These are phyloP conservation scores for Coleophoma cylindrospora DNA, from an alignment of 2,329 filamentous ascomycete genomes.

Conservation along the genomic window DNA sequence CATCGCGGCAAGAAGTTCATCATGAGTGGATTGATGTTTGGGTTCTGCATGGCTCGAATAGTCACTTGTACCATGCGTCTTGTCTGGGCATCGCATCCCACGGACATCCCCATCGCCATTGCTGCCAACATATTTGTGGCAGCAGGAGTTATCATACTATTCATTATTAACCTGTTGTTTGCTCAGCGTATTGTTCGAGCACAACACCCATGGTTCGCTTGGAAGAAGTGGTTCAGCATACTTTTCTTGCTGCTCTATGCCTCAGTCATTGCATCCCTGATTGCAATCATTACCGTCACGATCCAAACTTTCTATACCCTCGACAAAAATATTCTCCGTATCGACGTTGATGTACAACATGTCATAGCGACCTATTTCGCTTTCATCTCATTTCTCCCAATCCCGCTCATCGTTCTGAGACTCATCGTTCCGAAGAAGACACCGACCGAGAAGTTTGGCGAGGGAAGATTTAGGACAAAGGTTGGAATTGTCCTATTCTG, in stretches of 20 bases:
- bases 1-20: constrained; percentile 51
- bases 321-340: constrained; percentile 37
- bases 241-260: constrained; percentile 54
- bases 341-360: constrained; percentile 59
- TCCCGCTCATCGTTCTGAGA: constrained; percentile 47
- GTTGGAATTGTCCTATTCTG: constrained; percentile 57
- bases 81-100: constrained; percentile 51
- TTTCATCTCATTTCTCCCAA: constrained; percentile 61
- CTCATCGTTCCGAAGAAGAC: constrained; percentile 37
- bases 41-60: constrained; percentile 41
- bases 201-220: constrained; percentile 66
- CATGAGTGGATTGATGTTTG: constrained; percentile 52
- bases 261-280: constrained; percentile 51
- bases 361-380: constrained; percentile 58
- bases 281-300: constrained; percentile 61
- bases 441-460: constrained; percentile 56
- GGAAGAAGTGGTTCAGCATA: constrained; percentile 48
- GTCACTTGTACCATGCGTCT: constrained; percentile 37
- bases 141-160: constrained; percentile 59
- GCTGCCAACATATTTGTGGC: constrained; percentile 19
- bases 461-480: constrained; percentile 63
- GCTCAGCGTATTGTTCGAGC: constrained; percentile 70
- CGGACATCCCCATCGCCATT: constrained; percentile 15
- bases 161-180: constrained; percentile 74
- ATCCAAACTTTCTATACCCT: constrained; percentile 66